A percentile compares a stretch with the other conserved stretches of the same genome.
phyloP scores from a whole-genome alignment of 2,329 filamentous ascomycete species.

The Curvularia sp. region DNA sequence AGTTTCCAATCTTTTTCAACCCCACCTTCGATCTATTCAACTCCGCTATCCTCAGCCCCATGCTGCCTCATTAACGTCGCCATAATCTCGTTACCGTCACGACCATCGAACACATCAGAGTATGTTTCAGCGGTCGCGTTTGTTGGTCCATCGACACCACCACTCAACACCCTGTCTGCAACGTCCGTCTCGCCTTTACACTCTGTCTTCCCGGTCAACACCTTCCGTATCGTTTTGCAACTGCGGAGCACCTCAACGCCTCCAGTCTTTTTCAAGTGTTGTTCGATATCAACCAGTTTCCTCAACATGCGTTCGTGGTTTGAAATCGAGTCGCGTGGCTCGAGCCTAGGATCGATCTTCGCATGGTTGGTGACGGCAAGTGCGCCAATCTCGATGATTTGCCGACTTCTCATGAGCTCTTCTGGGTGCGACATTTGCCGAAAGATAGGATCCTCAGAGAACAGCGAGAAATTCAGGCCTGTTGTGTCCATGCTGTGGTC shows the following conservation, averaged over 20 bases:
- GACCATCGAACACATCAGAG: conserved; percentile 4
- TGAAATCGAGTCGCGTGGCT: neutral
- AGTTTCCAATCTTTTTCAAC: neutral
- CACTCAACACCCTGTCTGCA: neutral
- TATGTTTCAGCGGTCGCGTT: conserved; percentile 2
- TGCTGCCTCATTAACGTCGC: conserved; percentile 23
- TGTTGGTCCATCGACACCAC: conserved; percentile 10
- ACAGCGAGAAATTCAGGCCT: neutral
- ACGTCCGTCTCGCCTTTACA: neutral
- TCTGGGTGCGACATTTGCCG: conserved; percentile 33
- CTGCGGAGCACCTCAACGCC: conserved; percentile 25
- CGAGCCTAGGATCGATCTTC: conserved; percentile 11
- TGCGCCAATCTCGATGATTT: conserved; percentile 44
- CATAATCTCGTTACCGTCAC: conserved; percentile 17
- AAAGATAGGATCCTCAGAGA: conserved; percentile 10
- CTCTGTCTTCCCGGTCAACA: neutral
- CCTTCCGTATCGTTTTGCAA: conserved; percentile 30
- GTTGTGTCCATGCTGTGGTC: neutral
- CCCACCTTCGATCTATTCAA: neutral
- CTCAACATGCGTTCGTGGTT: conserved; percentile 13
- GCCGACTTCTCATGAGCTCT: conserved; percentile 28
- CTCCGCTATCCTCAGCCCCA: neutral
- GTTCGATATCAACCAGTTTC: conserved; percentile 31
- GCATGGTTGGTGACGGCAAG: conserved; percentile 30
- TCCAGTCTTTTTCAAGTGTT: conserved; percentile 19